phyloP scores from a whole-genome alignment of 2,329 filamentous ascomycete genomes.

The Chrysoporthe deuterocubensis region DNA sequence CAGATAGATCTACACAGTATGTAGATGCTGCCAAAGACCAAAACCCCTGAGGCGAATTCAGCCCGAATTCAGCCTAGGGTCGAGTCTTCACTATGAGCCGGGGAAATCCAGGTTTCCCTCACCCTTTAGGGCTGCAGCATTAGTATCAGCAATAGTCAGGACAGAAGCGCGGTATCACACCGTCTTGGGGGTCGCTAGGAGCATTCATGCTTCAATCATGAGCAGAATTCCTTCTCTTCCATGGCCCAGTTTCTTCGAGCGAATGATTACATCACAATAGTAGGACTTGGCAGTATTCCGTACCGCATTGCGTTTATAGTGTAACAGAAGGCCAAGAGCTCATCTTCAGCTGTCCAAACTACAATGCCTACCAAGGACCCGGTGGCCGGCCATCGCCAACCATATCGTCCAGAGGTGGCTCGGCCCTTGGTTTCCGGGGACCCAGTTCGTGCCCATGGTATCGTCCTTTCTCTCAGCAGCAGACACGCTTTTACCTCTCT shows the following conservation, averaged over 20 bases:
- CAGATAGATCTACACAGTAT: background rate
- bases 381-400: background rate
- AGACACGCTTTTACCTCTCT: slow-evolving; percentile 12
- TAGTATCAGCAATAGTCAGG: background rate
- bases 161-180: background rate
- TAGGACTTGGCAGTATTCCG: background rate
- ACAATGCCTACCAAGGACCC: background rate
- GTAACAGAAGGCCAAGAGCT: background rate
- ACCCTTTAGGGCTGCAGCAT: no score
- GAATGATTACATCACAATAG: background rate
- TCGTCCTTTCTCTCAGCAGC: slow-evolving; percentile 9
- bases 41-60: background rate
- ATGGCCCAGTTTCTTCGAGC: background rate
- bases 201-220: background rate
- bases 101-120: no score
- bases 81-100: no score
- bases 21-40: background rate
- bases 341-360: background rate
- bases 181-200: background rate
- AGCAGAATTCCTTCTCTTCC: background rate
- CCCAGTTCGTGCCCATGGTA: slow-evolving; percentile 1
- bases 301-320: background rate
- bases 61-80: background rate
- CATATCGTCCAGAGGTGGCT: slow-evolving; percentile 5
- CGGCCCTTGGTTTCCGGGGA: slow-evolving; percentile 12